phyloP scores from a whole-genome alignment of 2,329 filamentous ascomycete species.

The Calonectria honghensis region DNA sequence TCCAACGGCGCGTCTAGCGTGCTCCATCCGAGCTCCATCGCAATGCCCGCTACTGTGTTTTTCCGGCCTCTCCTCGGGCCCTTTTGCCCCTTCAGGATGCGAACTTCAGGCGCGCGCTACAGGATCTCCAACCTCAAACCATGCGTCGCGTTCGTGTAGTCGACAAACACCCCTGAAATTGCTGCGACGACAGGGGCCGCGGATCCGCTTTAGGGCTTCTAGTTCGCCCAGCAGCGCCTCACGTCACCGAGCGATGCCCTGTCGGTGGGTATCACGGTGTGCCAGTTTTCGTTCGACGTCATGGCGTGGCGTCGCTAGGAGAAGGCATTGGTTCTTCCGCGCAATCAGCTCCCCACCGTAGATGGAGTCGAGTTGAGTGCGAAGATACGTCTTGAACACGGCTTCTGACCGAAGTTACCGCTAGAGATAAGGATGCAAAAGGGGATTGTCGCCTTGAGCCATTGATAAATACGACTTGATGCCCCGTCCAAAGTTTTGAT shows the following conservation, averaged over 20 bases:
- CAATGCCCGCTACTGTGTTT: slow-evolving; percentile 21
- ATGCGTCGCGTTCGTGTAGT: slow-evolving; percentile 13
- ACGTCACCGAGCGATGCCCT: slow-evolving; percentile 16
- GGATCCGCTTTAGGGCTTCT: slow-evolving; percentile 20
- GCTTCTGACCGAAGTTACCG: slow-evolving; percentile 13
- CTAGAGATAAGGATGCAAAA: slow-evolving; percentile 13
- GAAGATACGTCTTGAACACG: slow-evolving; percentile 10
- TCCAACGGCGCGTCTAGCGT: slow-evolving; percentile 23
- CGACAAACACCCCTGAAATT: slow-evolving; percentile 7
- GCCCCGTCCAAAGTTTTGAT: not conserved
- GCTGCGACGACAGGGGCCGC: slow-evolving; percentile 15
- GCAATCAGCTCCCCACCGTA: slow-evolving; percentile 21
- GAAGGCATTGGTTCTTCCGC: slow-evolving; percentile 7
- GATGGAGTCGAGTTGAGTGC: slow-evolving; percentile 9
- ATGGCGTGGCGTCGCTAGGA: slow-evolving; percentile 16
- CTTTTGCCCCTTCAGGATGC: slow-evolving; percentile 3
- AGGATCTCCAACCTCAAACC: not conserved
- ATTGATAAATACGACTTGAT: slow-evolving; percentile 21
- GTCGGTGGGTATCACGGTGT: slow-evolving; percentile 16
- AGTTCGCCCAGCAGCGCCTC: slow-evolving; percentile 3
- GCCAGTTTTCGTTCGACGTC: slow-evolving; percentile 3
- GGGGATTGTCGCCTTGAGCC: not conserved
- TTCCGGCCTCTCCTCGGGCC: slow-evolving; percentile 15
- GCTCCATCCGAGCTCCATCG: slow-evolving; percentile 15
- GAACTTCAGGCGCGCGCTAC: not conserved